phyloP scores from a whole-genome alignment of 345 rosid species.

The Heritiera littoralis region DNA sequence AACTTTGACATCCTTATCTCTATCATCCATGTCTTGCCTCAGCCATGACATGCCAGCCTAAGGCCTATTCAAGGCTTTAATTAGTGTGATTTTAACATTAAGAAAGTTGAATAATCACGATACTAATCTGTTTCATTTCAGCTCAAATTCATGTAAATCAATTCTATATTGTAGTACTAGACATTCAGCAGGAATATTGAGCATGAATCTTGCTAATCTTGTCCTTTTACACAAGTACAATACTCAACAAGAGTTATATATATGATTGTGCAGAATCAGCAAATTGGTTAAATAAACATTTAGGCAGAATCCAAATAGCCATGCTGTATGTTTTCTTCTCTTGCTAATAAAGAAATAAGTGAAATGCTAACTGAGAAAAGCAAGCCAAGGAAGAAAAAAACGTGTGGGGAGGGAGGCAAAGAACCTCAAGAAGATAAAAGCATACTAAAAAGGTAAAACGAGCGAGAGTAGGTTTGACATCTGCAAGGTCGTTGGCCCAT shows the following conservation, averaged over 20 bases:
- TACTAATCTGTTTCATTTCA: neutral
- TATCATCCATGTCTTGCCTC: neutral
- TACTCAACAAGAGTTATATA: neutral
- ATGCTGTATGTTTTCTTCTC: slow-evolving; percentile 2
- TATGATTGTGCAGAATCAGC: neutral
- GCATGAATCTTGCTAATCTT: neutral
- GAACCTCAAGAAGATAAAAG: neutral
- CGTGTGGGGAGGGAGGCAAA: neutral
- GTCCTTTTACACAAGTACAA: neutral
- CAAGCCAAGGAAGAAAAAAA: neutral
- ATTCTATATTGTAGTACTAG: neutral
- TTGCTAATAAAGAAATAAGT: neutral
- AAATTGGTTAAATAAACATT: neutral
- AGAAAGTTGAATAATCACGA: neutral
- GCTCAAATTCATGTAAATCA: neutral
- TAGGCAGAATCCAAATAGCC: neutral
- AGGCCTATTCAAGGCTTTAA: neutral
- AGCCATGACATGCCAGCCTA: neutral
- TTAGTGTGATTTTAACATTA: neutral
- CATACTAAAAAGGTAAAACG: neutral
- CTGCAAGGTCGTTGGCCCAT: neutral
- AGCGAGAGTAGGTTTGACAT: neutral
- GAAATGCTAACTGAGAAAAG: neutral
- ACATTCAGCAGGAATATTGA: neutral
- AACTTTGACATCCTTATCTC: neutral